Evolutionary conservation across 192 early-diverging fungal genomes (phyloP), one percentile per base, ranked within the genome.

Genomic region (Mortierella antarctica): DNA sequence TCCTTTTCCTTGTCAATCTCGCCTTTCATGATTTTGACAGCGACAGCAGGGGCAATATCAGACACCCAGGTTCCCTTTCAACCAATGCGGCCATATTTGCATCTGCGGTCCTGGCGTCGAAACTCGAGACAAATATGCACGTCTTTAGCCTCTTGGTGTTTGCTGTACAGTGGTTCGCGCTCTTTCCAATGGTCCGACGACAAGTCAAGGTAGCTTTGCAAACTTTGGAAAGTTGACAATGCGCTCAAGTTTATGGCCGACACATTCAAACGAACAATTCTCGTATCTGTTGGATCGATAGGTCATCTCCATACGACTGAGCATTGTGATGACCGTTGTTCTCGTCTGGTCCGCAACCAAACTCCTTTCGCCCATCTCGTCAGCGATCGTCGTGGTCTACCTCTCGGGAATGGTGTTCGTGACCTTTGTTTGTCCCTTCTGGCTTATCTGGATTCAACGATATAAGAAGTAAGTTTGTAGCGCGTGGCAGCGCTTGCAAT

Each of bases 51-150:
- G 70, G 83, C 56, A 78, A 85, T 59, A 82, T 89, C 60, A 89
- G 88, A 75, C 89, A 86, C 74, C 96, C 96, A 0, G 96, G 96
- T 20, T 96, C 96, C 2, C 85, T 97, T 18, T 96, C 96, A 17
- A 93, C 97, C 42, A 99, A 98, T 79, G 95, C 96, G 0, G 96
- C 95, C 12, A 94, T 98, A 49, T 97, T 97, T 81, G 96, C 96
- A 0, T 95, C 95, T 15, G 95, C 97, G 1, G 84, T 99, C 13
- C 82, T 99, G 18, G 95, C 96, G 0, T 98, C 96, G 4, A 87
- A 94, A 58, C 85, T 99, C 23, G 44, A 89, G 60, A 92, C 91
- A 63, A 94, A 97, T 69, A 60, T 91, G n/a, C 88, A 93, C 80
- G 96, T 97, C 1, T 97, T 95, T 87, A 91, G 91, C 0, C 88